Evolutionary conservation across 2,329 filamentous ascomycete species (phyloP), one percentile per base, ranked within the genome.

Genomic region (Calonectria pseudoturangicola): DNA sequence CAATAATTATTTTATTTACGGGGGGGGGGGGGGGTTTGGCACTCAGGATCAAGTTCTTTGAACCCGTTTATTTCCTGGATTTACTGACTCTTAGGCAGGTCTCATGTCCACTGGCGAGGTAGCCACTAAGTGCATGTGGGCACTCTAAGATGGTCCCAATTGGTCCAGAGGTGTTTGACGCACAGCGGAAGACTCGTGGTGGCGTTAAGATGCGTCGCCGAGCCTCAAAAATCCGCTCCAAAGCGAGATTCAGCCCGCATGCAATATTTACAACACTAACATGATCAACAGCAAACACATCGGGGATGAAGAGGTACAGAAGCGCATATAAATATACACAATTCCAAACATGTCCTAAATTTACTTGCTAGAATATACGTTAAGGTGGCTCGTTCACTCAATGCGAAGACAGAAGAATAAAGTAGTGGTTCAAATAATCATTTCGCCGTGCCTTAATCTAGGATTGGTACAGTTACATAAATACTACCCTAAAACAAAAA

Each of bases 391-490:
- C 2, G 21, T 33, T 63, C 58, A 63, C 58, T 5, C 9, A 10
- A 43, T 4, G 15, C 30, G 16, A 33, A 27, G 25, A 18, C 27
- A 16, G 21, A 41, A 25, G 1, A 39, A 54, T 25, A 25, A 54
- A n/a, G 33, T 48, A 66, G 66, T 51, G 66, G 47, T 75, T 75
- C 69, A 79, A 80, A 76, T 77, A 72, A 79, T 78, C 77, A 79
- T 80, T 76, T 80, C 79, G 79, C 79, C 79, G 73, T 79, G 79
- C 77, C 74, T 75, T 74, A 75, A 74, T 81, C 74, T 80, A 79
- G 75, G 77, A 75, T 75, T 80, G 76, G 75, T 81, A 82, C 79
- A 80, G 70, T 82, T 80, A 80, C 70, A 80, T 76, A 73, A 76
- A 79, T 66, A 80, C 77, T 80, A 75, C 79, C 79, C 73, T 75